phyloP scores from a whole-genome alignment of 352 stramenopile genomes.

The Phytopythium kandeliae region DNA sequence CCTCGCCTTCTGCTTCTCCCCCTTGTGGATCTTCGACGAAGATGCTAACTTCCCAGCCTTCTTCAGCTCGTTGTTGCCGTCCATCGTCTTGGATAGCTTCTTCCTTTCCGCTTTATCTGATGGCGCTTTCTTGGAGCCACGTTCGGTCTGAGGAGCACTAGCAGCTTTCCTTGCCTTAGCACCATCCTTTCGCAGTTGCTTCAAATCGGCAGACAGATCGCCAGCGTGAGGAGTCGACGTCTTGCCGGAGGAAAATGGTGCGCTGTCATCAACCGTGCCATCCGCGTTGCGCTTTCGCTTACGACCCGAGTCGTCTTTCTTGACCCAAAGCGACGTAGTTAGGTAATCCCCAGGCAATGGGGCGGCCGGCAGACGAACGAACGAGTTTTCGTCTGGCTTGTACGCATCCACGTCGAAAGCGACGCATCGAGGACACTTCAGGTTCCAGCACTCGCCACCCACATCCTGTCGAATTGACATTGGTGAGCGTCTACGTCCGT shows the following conservation, averaged over 20 bases:
- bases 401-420: slow-evolving; percentile 62
- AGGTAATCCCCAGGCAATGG: slow-evolving; percentile 48
- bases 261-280: slow-evolving; percentile 9
- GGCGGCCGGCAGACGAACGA: slow-evolving; percentile 49
- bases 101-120: slow-evolving; percentile 34
- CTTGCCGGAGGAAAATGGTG: slow-evolving; percentile 6
- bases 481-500: background rate
- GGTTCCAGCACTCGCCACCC: slow-evolving; percentile 72
- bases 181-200: slow-evolving; percentile 37
- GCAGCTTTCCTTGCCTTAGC: slow-evolving; percentile 23
- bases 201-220: slow-evolving; percentile 19
- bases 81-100: slow-evolving; percentile 13
- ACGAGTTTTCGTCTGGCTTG: slow-evolving; percentile 24
- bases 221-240: slow-evolving; percentile 12
- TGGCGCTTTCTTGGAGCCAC: slow-evolving; percentile 25
- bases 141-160: slow-evolving; percentile 7
- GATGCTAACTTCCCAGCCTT: slow-evolving; percentile 9
- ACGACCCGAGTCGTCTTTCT: slow-evolving; percentile 29
- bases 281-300: slow-evolving; percentile 44
- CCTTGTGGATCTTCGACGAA: slow-evolving; percentile 8
- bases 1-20: slow-evolving; percentile 10
- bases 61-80: slow-evolving; percentile 3
- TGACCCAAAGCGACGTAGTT: slow-evolving; percentile 41
- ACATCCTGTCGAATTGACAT: slow-evolving; percentile 28
- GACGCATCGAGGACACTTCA: slow-evolving; percentile 54